phyloP scores from a whole-genome alignment of 805 yeast species.

The Yarrowia sp. region DNA sequence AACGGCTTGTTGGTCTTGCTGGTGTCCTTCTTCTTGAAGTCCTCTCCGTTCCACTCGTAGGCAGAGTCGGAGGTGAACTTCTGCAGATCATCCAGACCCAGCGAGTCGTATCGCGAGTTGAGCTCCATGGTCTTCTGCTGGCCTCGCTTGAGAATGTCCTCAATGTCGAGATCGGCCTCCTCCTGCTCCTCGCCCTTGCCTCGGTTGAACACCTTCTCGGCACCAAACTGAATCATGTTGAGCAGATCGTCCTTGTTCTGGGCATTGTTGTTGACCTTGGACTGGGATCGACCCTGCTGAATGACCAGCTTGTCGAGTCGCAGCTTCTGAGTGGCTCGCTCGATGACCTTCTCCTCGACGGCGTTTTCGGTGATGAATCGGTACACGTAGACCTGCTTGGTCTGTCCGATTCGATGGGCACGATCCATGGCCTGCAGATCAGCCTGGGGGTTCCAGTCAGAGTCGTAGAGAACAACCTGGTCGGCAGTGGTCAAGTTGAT shows the following conservation, averaged over 20 bases:
- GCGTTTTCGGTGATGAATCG: conserved; percentile 96
- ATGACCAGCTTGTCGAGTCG: conserved; percentile 93
- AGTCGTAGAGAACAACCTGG: conserved; percentile 84
- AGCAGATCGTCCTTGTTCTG: conserved; percentile 79
- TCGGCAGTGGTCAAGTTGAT: conserved; percentile 92
- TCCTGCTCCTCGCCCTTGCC: conserved; percentile 43
- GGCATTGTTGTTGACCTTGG: conserved; percentile 42
- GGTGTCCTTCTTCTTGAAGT: conserved; percentile 64
- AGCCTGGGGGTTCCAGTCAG: conserved; percentile 99
- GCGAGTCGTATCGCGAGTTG: conserved; percentile 78
- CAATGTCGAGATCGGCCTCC: conserved; percentile 63
- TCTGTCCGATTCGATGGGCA: conserved; percentile 97
- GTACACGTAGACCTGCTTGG: conserved; percentile 90
- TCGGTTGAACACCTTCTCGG: conserved; percentile 72
- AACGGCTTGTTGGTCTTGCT: conserved; percentile 50
- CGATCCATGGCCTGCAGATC: conserved; percentile 98
- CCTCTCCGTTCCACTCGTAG: conserved; percentile 96
- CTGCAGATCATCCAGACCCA: conserved; percentile 92
- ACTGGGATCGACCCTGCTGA: conserved; percentile 74
- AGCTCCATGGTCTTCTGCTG: conserved; percentile 79
- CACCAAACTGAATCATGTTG: conserved; percentile 97
- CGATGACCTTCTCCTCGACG: conserved; percentile 93
- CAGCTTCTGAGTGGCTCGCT: conserved; percentile 93
- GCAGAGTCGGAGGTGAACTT: conserved; percentile 88
- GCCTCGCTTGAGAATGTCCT: conserved; percentile 78